Conservation (phyloP, 805 yeast genomes). For the Saccharomycopsis olivae region DNA sequence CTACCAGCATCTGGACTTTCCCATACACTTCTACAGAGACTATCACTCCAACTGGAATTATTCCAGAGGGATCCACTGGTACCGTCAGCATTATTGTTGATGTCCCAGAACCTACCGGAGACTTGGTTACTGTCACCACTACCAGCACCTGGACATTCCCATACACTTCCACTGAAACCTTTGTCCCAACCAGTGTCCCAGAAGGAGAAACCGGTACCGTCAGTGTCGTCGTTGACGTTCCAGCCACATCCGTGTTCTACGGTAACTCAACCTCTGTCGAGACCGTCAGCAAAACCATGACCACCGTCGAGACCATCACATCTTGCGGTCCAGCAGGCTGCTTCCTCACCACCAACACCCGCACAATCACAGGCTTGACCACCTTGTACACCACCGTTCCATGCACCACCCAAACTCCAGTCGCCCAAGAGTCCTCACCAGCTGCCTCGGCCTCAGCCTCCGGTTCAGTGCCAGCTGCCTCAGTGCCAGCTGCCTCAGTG, state of each 20-base stretch:
- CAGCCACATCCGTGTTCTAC: background rate
- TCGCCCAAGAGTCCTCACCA: too few species aligned
- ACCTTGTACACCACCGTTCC: too few species aligned
- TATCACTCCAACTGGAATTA: background rate
- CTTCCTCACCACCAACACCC: too few species aligned
- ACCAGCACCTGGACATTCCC: background rate
- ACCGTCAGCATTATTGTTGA: background rate
- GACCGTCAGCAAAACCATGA: background rate
- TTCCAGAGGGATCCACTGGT: constrained; percentile 1
- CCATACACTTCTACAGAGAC: background rate
- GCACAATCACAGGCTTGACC: too few species aligned
- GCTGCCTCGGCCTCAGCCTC: background rate
- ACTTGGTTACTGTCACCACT: background rate
- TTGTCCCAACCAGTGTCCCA: background rate
- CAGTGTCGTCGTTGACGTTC: background rate
- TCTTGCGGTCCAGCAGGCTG: background rate
- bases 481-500: too few species aligned
- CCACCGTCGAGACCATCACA: background rate
- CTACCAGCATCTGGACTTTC: background rate
- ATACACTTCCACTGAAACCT: background rate
- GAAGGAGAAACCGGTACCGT: constrained; percentile 3
- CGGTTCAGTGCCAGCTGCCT: background rate
- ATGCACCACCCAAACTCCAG: too few species aligned
- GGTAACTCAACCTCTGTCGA: background rate
- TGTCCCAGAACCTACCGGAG: background rate